phyloP scores from a whole-genome alignment of 345 rosid species.

The Ceriops decandra region DNA sequence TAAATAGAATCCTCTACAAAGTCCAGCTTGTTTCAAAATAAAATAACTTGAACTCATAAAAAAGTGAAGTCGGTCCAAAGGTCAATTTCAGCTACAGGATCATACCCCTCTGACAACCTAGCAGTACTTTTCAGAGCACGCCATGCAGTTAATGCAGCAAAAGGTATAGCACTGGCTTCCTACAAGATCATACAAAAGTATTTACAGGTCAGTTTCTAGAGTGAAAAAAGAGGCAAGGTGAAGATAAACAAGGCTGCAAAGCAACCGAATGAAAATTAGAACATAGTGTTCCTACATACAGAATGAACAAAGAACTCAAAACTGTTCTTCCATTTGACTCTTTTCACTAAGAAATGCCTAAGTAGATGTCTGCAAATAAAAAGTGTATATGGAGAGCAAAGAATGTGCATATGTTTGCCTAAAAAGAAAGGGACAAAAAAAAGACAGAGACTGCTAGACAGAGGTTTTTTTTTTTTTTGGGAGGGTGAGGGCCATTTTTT shows the following conservation, averaged over 20 bases:
- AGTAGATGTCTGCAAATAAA: no score
- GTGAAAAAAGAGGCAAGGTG: not conserved
- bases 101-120: conserved; percentile 83
- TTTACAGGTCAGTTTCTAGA: conserved; percentile 5
- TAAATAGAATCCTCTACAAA: no score
- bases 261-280: not conserved
- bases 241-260: not conserved
- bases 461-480: no score
- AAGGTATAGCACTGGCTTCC: conserved; percentile 95
- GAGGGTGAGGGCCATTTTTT: no score
- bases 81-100: not conserved
- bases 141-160: conserved; percentile 98
- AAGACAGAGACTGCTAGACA: no score
- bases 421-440: no score
- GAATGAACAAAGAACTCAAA: not conserved
- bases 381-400: no score
- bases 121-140: conserved; percentile 87
- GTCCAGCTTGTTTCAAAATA: no score
- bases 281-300: not conserved
- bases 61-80: not conserved
- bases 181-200: conserved; percentile 25
- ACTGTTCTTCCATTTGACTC: no score
- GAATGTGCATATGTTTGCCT: no score
- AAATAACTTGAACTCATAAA: not conserved
- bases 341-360: no score